These are phyloP conservation scores for Neckera pumila DNA, from an alignment of 225 moss, liverwort and hornwort species.

Conservation along the genomic window DNA sequence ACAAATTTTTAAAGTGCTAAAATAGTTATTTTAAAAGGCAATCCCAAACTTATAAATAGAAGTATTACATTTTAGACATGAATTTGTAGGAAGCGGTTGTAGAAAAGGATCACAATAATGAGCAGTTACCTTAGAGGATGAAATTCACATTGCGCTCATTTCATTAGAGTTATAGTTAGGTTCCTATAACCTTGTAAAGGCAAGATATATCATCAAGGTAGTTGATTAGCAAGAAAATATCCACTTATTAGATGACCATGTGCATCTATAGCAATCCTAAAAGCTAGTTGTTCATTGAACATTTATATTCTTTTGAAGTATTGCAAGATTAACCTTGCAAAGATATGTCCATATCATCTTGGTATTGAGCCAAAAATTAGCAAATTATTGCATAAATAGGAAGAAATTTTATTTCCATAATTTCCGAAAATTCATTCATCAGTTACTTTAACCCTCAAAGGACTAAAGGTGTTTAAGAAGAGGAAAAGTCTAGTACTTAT, in stretches of 20 bases:
- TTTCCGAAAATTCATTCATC: not conserved
- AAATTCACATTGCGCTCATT: not conserved
- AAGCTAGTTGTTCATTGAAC: not conserved
- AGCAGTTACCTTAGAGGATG: fast-evolving
- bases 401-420: not conserved
- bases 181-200: not conserved
- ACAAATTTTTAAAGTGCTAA: not conserved
- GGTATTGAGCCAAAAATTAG: not conserved
- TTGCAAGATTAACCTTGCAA: not conserved
- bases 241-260: not conserved
- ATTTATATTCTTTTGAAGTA: fast-evolving
- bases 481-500: too few species aligned
- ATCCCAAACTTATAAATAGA: not conserved
- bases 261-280: not conserved
- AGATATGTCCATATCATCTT: not conserved
- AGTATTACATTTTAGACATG: not conserved
- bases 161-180: not conserved
- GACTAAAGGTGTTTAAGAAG: too few species aligned
- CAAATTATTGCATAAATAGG: not conserved
- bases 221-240: not conserved
- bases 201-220: not conserved
- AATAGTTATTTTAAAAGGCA: not conserved
- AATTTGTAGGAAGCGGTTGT: fast-evolving
- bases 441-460: too few species aligned
- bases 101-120: not conserved